phyloP scores from a whole-genome alignment of 495 filamentous ascomycete species.

The Achaetomiella virescens region DNA sequence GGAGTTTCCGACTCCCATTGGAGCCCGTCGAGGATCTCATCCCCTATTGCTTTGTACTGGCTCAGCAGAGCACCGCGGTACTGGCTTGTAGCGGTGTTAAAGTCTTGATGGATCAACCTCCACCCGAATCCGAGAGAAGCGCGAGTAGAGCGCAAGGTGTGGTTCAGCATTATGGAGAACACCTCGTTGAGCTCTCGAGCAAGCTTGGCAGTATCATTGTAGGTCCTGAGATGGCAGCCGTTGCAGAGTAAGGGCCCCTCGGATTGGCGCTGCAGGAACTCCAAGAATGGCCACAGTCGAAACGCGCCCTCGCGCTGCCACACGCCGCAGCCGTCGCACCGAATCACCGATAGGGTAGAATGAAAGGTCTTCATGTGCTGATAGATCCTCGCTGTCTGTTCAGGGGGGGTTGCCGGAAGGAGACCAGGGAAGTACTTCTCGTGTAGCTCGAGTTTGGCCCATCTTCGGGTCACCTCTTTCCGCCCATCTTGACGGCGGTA shows the following conservation, averaged over 20 bases:
- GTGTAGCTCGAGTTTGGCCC: too few relatives aligned
- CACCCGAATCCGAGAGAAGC: not conserved
- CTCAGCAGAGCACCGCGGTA: not conserved
- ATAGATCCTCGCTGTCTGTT: not conserved
- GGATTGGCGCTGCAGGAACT: not conserved
- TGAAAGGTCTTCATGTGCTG: not conserved
- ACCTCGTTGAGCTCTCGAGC: not conserved
- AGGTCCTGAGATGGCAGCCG: not conserved
- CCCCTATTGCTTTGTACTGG: not conserved
- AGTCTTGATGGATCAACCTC: not conserved
- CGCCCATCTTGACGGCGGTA: not conserved
- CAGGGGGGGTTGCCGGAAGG: not conserved
- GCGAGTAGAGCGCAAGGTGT: not conserved
- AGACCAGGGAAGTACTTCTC: not conserved
- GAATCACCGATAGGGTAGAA: not conserved
- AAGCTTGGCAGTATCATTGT: not conserved
- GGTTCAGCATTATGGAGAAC: not conserved
- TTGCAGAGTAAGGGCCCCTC: not conserved
- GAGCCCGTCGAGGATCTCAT: not conserved
- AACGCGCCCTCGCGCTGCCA: conserved; percentile 4
- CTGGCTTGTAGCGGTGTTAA: not conserved
- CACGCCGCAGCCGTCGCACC: not conserved
- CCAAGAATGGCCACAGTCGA: not conserved
- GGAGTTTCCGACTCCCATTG: not conserved
- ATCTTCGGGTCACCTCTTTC: too few relatives aligned